Evolutionary conservation across 331 rosid species (phyloP), one percentile per base, ranked within the genome.

Genomic region (Acacia concinna): DNA sequence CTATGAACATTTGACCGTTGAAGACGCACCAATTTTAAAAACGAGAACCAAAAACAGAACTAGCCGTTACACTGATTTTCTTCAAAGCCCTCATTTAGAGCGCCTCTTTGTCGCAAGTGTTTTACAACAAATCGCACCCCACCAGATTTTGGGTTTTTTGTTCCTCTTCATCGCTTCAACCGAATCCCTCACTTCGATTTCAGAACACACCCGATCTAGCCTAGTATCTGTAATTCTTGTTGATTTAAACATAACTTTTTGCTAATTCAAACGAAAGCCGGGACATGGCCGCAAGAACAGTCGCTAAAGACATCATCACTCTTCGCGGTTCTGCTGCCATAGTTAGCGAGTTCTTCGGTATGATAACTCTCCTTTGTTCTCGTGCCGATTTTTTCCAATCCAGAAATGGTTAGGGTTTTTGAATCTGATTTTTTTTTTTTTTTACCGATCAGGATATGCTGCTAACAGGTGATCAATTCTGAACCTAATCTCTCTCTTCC

Each of bases 301-400:
- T 70, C 52, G 63, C 99, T 69, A 96, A 89, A 86, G 99, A 96
- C 82, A 96, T 96, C 18, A 96, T 96, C 88, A 96, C 98, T 68
- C 95, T 96, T 59, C 98, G 97, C 5, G 99, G 99, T 73, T 96
- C 99, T 23, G 92, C 99, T 8, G 97, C 98, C 28, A 96, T 96
- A 15, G 97, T 89, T 81, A 91, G 99, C 94, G 99, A 96, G 88
- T 93, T 93, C 89, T 96, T 96, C 41, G 98, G 99, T 96, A 84
- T 63, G 60, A 51, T 27, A 3, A 10, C 18, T 18, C 64, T 63
- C 41, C 43, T 70, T 49, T 44, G 23, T 30, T 56, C 27, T 41
- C 47, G 9, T 51, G 20, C 8, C 38, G 6, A 44, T 52, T 66
- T 38, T 1, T 70, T 49, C 66, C 3, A 43, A 43, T 32, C 69